These are phyloP conservation scores for Apiospora phragmitis DNA, from an alignment of 2,329 filamentous ascomycete genomes.

Conservation along the genomic window DNA sequence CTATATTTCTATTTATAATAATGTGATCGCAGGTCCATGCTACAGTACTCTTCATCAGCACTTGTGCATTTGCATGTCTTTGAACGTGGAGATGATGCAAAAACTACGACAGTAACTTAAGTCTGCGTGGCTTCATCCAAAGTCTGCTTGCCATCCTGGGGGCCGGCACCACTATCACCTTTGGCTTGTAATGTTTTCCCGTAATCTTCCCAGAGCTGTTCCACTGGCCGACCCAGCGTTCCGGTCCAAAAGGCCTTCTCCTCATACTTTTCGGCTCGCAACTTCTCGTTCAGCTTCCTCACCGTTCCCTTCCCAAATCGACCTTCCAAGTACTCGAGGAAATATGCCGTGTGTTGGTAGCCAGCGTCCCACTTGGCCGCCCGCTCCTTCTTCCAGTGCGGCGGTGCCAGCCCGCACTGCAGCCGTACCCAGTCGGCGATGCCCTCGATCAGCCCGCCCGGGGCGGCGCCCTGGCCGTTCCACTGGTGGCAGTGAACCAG, in stretches of 20 bases:
- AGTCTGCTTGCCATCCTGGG: not conserved
- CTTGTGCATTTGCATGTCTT: not conserved
- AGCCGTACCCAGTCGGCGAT: slow-evolving; percentile 92
- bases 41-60: not conserved
- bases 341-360: slow-evolving; percentile 90
- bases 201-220: slow-evolving; percentile 77
- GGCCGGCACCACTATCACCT: slow-evolving; percentile 15
- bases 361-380: slow-evolving; percentile 77
- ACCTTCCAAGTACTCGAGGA: slow-evolving; percentile 80
- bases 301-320: slow-evolving; percentile 62
- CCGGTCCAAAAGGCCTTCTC: slow-evolving; percentile 67
- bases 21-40: not conserved
- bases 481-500: slow-evolving; percentile 95
- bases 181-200: slow-evolving; percentile 32
- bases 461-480: slow-evolving; percentile 61
- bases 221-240: slow-evolving; percentile 66
- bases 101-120: not conserved
- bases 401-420: slow-evolving; percentile 69
- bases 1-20: not conserved
- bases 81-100: not conserved
- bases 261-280: slow-evolving; percentile 65
- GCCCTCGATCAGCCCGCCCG: slow-evolving; percentile 83
- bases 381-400: slow-evolving; percentile 68
- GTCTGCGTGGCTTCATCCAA: slow-evolving; percentile 21
- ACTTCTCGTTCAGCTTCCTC: slow-evolving; percentile 64